Conservation (phyloP, 2,329 filamentous ascomycete genomes). For the Myriosclerotinia curreyana region DNA sequence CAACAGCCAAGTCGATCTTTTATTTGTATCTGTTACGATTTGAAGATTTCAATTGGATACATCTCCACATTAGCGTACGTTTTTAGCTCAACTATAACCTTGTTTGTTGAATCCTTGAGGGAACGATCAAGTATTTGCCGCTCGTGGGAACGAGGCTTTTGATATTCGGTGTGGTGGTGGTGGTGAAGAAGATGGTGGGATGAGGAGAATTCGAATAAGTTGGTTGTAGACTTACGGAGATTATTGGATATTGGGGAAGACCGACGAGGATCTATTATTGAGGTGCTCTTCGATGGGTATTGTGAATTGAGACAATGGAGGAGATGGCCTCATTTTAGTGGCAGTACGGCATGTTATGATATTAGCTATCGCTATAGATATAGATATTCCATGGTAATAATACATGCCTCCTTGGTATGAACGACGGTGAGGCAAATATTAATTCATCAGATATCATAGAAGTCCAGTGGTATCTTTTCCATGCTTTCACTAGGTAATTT, state of each 20-base stretch:
- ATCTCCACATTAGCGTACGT: constrained; percentile 4
- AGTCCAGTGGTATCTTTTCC: background rate
- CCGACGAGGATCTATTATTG: background rate
- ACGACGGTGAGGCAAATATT: background rate
- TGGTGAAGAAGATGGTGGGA: background rate
- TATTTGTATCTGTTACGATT: constrained; percentile 5
- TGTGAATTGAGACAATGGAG: background rate
- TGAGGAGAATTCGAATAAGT: background rate
- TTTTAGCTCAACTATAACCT: background rate
- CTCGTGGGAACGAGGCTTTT: background rate
- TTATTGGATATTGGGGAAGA: constrained; percentile 10
- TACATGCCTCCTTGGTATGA: background rate
- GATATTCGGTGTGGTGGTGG: background rate
- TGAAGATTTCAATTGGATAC: constrained; percentile 10
- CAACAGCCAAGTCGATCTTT: constrained; percentile 19
- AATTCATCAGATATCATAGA: background rate
- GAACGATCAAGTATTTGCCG: background rate
- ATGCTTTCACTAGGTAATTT: constrained; percentile 1
- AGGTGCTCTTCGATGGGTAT: background rate
- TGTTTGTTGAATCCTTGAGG: background rate
- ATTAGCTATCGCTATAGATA: background rate
- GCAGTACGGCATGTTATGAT: background rate
- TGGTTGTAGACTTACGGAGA: background rate
- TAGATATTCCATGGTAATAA: background rate
- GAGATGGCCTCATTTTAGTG: background rate